These are phyloP conservation scores for Sorghum bicolor DNA, from an alignment of 176 grass and related monocot genomes.

Conservation along the genomic window Sorghum_bicolor_NCBIv3 NC_012877.2:224001-224500, in stretches of 20 bases:
- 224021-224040: too few relatives aligned
- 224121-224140: slow-evolving; percentile 8
- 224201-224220: neutral
- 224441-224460: too few relatives aligned
- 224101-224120: slow-evolving; percentile 62
- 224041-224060: neutral
- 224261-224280: slow-evolving; percentile 8
- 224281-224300: neutral
- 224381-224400: too few relatives aligned
- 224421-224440: too few relatives aligned
- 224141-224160: neutral
- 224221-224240: neutral
- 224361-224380: too few relatives aligned
- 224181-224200: slow-evolving; percentile 12
- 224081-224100: slow-evolving; percentile 38
- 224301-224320: too few relatives aligned
- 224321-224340: too few relatives aligned
- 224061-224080: slow-evolving; percentile 54
- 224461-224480: too few relatives aligned
- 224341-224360: too few relatives aligned
- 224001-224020: too few relatives aligned
- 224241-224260: neutral
- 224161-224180: neutral
- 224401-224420: too few relatives aligned
- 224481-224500: too few relatives aligned